A percentile compares a stretch with the other conserved stretches of the same genome.
phyloP scores from a whole-genome alignment of 2,329 filamentous ascomycete genomes.

The Fusarium bulbicola region DNA sequence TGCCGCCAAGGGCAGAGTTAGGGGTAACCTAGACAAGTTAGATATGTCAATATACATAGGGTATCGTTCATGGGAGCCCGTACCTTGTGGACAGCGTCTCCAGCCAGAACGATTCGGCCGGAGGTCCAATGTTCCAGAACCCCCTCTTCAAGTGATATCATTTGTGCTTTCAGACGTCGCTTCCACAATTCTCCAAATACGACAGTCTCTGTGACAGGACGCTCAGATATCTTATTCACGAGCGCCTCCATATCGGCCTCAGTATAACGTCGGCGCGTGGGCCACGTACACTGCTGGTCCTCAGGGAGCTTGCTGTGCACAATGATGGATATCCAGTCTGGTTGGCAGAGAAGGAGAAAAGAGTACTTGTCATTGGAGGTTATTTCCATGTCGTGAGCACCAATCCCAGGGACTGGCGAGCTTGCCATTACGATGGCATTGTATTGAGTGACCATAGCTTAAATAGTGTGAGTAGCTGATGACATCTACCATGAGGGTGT shows the following conservation, averaged over 20 bases:
- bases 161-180: neutral
- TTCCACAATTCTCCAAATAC: neutral
- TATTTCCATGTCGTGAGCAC: neutral
- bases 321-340: neutral
- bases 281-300: neutral
- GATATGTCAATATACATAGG: rapidly evolving
- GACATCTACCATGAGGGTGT: rapidly evolving
- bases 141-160: neutral
- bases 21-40: neutral
- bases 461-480: neutral
- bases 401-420: neutral
- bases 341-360: neutral
- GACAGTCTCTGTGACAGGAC: neutral
- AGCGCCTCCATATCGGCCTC: neutral
- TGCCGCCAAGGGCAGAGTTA: neutral
- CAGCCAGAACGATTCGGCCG: neutral
- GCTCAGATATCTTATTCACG: neutral
- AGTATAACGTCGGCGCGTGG: neutral
- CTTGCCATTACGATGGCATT: neutral
- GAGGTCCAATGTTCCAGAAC: neutral
- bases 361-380: neutral
- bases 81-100: neutral
- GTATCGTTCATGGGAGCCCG: rapidly evolving
- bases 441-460: neutral
- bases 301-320: neutral